Conservation (phyloP, 1,284 basidiomycete genomes). For the Irpex sp. region DNA sequence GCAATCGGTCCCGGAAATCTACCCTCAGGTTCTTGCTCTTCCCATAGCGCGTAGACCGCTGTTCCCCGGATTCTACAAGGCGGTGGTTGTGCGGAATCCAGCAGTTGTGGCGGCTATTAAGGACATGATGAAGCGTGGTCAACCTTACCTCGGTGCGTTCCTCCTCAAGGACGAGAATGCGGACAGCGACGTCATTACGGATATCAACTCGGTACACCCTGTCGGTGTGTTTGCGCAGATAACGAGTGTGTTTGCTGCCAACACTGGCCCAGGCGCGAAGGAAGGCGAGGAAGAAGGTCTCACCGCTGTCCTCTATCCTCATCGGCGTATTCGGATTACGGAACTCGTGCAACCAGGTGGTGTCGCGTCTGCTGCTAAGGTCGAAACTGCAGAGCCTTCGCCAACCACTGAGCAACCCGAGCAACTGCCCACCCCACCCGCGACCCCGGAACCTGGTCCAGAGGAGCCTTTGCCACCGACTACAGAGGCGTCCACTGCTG, state of each 20-base stretch:
- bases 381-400: slow-evolving; percentile 42
- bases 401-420: slow-evolving; percentile 26
- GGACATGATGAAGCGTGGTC: slow-evolving; percentile 94
- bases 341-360: slow-evolving; percentile 74
- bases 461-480: slow-evolving; percentile 2
- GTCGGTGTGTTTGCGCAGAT: slow-evolving; percentile 98
- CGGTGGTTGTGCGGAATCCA: slow-evolving; percentile 88
- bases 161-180: slow-evolving; percentile 92
- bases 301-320: slow-evolving; percentile 94
- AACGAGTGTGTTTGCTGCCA: slow-evolving; percentile 86
- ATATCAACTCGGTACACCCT: slow-evolving; percentile 82
- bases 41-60: slow-evolving; percentile 95
- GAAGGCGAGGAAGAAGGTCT: slow-evolving; percentile 78
- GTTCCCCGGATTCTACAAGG: slow-evolving; percentile 98
- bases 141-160: slow-evolving; percentile 98
- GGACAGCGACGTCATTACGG: slow-evolving; percentile 91
- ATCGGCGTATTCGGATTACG: slow-evolving; percentile 88
- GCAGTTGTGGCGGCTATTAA: slow-evolving; percentile 92
- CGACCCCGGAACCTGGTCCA: slow-evolving; percentile 30
- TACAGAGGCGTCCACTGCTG: slow-evolving; percentile 30
- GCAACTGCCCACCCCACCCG: slow-evolving; percentile 39
- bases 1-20: slow-evolving; percentile 80
- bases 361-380: slow-evolving; percentile 33
- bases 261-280: slow-evolving; percentile 39
- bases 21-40: slow-evolving; percentile 92